A percentile compares a stretch with the other conserved stretches of the same genome.
Conservation (phyloP, 2,329 filamentous ascomycete genomes). For the Arthroderma sp. region DNA sequence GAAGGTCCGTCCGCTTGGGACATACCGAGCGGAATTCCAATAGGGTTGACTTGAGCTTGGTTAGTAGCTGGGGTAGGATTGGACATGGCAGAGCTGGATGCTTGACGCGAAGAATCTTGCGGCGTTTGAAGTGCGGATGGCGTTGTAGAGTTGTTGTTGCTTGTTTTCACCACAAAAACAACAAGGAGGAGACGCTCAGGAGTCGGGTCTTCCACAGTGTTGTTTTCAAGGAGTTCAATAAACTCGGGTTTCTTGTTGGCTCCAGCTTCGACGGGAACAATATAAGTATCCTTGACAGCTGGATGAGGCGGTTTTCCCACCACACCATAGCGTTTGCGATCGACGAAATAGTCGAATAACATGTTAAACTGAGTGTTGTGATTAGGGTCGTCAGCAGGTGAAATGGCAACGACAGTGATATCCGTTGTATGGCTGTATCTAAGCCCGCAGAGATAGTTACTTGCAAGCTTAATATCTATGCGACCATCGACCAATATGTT, state of each 20-base stretch:
- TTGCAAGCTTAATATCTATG: conserved; percentile 69
- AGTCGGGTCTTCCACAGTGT: conserved; percentile 58
- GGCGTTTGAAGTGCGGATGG: conserved; percentile 27
- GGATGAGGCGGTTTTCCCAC: conserved; percentile 61
- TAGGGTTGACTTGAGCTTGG: background rate
- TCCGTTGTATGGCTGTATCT: conserved; percentile 73
- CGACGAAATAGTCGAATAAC: conserved; percentile 77
- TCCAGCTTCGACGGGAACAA: conserved; percentile 71
- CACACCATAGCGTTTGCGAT: conserved; percentile 74
- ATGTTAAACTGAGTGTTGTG: conserved; percentile 54
- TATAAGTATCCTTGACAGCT: conserved; percentile 78
- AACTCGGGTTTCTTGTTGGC: conserved; percentile 62
- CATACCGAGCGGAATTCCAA: background rate
- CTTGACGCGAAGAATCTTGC: conserved; percentile 22
- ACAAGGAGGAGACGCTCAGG: conserved; percentile 67
- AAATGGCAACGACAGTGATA: conserved; percentile 65
- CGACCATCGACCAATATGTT: conserved; percentile 50
- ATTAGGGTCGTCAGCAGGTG: conserved; percentile 45
- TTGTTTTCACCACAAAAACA: conserved; percentile 68
- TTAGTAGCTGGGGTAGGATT: background rate
- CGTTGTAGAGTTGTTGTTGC: conserved; percentile 27
- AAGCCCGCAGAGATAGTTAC: conserved; percentile 80
- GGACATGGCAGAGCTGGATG: conserved; percentile 12
- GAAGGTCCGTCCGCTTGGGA: too few species aligned
- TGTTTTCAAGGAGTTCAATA: conserved; percentile 75